Evolutionary conservation across 2,329 filamentous ascomycete genomes (phyloP), one percentile per base, ranked within the genome.

Genomic region (Paecilomyces fulvus): DNA sequence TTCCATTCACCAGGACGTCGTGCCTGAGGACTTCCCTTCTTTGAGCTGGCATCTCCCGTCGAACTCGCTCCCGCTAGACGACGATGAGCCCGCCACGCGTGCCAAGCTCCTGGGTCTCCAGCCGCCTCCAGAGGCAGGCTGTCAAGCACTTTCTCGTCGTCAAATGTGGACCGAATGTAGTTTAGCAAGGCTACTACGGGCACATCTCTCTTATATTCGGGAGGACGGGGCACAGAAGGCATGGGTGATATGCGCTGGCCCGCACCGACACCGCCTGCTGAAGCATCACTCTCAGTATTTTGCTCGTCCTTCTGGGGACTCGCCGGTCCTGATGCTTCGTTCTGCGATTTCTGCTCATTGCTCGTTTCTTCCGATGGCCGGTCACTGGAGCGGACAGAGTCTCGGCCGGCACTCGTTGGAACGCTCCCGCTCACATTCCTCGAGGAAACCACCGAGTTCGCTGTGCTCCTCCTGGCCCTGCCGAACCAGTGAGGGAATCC

Each of bases 401-500:
- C 51, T 17, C 25, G 54, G 6, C 52, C 60, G 30, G 53, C 30
- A 28, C 5, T 52, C 3, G 31, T 52, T 23, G 59, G 55, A 12
- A 73, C 72, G 54, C 76, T 75, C 3, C 73, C 72, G 58, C 75
- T 79, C 20, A 70, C 70, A 54, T 77, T 75, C 28, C 75, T 74
- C 50, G 75, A 75, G 49, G 66, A 71, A 46, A 66, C 60, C 54
- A 59, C 61, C 1, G 72, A 73, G 14, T 66, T 67, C 3, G 66
- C 57, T 28, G 67, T 69, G 46, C 72, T 78, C 58, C 77, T 74
- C 52, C 74, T 78, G 3, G 78, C 78, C 46, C 83, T 77, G n/a
- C 84, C 82, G 70, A 95, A 96, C 92, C 92, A 97, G 54, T 83
- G 80, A 0, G 92, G 90, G 69, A 97, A 97, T 12, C 90, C 92